phyloP scores from a whole-genome alignment of 2,329 filamentous ascomycete species.

The Gaeumannomyces sp. region DNA sequence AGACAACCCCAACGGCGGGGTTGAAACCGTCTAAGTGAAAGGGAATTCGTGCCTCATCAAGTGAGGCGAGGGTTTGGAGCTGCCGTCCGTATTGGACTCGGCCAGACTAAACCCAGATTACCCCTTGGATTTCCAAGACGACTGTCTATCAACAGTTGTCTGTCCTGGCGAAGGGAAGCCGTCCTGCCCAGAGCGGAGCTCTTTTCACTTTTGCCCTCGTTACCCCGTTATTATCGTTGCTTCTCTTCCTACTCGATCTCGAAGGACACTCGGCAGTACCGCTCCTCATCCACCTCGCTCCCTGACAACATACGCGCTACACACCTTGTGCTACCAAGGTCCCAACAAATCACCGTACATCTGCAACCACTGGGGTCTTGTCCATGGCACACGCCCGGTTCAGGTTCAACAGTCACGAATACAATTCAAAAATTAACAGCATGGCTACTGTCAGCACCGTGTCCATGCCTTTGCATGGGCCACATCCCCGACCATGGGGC shows the following conservation, averaged over 20 bases:
- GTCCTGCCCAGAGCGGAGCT: neutral
- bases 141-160: neutral
- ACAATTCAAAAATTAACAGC: neutral
- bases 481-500: neutral
- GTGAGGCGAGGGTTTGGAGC: constrained; percentile 5
- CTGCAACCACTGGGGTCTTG: neutral
- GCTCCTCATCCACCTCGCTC: no score
- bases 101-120: neutral
- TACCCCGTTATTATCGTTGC: neutral
- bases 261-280: neutral
- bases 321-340: neutral
- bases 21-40: constrained; percentile 33
- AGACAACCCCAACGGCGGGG: constrained; percentile 49
- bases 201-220: neutral
- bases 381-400: no score
- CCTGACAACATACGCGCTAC: neutral
- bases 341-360: neutral
- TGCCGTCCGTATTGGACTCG: neutral
- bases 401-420: neutral
- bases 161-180: neutral
- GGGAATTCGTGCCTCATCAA: constrained; percentile 20
- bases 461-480: neutral
- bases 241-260: neutral
- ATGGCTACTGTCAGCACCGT: constrained; percentile 3
- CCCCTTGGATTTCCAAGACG: neutral